Conservation (phyloP, 2,329 filamentous ascomycete genomes). For the Fusarium sarcochroum region DNA sequence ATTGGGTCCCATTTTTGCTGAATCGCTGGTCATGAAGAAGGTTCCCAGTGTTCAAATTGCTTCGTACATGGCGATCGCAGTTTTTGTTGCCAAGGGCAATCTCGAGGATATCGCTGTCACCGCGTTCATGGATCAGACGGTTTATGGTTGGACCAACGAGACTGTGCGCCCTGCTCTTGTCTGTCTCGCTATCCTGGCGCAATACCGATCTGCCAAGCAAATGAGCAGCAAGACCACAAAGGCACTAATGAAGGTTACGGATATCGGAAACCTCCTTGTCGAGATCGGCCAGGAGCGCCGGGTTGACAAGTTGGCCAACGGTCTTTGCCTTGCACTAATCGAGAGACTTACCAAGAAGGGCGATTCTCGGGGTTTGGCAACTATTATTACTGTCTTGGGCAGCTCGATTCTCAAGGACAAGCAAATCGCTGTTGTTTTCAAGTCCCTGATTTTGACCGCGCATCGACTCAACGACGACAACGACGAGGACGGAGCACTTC, state of each 20-base stretch:
- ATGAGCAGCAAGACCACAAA: conserved; percentile 80
- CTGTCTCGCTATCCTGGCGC: conserved; percentile 84
- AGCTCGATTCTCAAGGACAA: conserved; percentile 72
- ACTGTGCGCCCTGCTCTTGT: conserved; percentile 81
- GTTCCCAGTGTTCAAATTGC: conserved; percentile 85
- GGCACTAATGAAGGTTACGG: conserved; percentile 74
- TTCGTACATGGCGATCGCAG: conserved; percentile 90
- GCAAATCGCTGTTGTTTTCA: conserved; percentile 75
- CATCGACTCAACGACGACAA: conserved; percentile 69
- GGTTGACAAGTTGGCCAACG: conserved; percentile 79
- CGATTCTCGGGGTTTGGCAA: conserved; percentile 68
- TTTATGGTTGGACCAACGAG: conserved; percentile 80
- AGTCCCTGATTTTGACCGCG: conserved; percentile 73
- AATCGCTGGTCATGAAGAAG: conserved; percentile 81
- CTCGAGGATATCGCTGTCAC: conserved; percentile 86
- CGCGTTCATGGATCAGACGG: conserved; percentile 90
- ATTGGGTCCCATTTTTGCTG: conserved; percentile 78
- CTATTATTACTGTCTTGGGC: conserved; percentile 73
- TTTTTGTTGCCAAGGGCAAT: conserved; percentile 86
- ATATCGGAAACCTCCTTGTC: conserved; percentile 71
- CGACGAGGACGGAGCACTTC: conserved; percentile 68
- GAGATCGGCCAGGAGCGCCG: conserved; percentile 75
- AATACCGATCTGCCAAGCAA: conserved; percentile 79
- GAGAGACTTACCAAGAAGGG: conserved; percentile 73
- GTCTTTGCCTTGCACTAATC: conserved; percentile 76